A percentile compares a stretch with the other conserved stretches of the same genome.
phyloP scores from a whole-genome alignment of 441 rosid genomes.

The Syzygium malaccense region DNA sequence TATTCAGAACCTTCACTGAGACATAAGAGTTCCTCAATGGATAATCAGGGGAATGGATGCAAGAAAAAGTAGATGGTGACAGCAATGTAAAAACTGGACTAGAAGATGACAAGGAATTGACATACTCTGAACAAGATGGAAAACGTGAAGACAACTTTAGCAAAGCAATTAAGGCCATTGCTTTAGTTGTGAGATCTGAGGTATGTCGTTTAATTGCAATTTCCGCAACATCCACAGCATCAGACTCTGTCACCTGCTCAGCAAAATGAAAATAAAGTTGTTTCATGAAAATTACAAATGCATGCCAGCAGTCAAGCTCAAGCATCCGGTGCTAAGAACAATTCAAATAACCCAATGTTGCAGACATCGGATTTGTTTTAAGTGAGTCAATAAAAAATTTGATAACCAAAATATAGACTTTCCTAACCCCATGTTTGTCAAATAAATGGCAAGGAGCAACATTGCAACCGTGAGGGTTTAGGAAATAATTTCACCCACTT shows the following conservation, averaged over 20 bases:
- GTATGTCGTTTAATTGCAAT: conserved; percentile 55
- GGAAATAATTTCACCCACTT: neutral
- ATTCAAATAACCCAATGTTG: neutral
- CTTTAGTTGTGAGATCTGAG: conserved; percentile 75
- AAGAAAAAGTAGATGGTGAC: neutral
- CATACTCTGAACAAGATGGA: conserved; percentile 87
- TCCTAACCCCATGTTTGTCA: neutral
- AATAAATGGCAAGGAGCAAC: neutral
- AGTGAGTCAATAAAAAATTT: neutral
- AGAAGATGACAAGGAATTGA: conserved; percentile 8
- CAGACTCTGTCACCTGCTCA: conserved; percentile 81
- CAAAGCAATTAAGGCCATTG: conserved; percentile 86
- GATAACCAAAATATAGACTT: neutral
- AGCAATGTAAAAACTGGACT: neutral
- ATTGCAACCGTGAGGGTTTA: neutral
- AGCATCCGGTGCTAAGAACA: neutral
- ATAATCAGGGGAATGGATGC: neutral
- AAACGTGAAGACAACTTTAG: conserved; percentile 93
- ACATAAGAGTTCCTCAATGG: neutral
- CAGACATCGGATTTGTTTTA: neutral
- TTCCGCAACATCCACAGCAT: conserved; percentile 83
- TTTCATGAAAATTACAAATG: neutral
- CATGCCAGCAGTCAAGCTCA: neutral
- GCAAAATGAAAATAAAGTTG: conserved; percentile 20
- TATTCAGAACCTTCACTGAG: neutral